Evolutionary conservation across 192 early-diverging fungal genomes (phyloP).

Genomic region (Linnemannia elongata): DNA sequence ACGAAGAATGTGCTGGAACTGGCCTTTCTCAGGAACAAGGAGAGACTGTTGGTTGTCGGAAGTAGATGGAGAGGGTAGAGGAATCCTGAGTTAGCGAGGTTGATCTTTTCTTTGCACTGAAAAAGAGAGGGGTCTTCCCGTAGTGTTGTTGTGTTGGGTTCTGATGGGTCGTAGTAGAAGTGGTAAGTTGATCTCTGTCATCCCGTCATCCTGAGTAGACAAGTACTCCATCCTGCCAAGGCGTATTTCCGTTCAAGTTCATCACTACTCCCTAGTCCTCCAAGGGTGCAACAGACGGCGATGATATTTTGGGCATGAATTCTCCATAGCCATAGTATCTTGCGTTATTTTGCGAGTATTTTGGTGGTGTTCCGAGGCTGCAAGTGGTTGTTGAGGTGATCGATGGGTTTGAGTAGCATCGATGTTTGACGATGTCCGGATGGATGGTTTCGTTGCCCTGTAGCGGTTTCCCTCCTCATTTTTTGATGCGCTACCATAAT

Average conservation of each 20-base stretch:
- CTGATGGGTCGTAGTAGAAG: background rate
- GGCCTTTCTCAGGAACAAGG: constrained; percentile 90
- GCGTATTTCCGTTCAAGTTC: background rate
- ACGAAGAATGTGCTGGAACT: constrained; percentile 99
- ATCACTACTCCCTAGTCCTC: background rate
- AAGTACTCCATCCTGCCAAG: background rate
- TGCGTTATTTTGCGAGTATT: background rate
- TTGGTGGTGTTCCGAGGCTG: background rate
- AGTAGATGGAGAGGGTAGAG: background rate
- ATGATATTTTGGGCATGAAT: constrained; percentile 8
- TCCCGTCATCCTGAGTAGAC: background rate
- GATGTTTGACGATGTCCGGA: constrained; percentile 9
- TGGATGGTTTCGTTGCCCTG: constrained; percentile 1
- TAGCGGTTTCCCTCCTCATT: constrained; percentile 10
- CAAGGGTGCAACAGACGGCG: background rate
- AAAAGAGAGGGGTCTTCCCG: background rate
- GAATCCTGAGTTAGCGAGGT: constrained; percentile 42
- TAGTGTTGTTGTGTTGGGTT: background rate
- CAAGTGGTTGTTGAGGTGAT: background rate
- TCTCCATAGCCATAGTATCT: background rate
- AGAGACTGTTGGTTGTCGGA: constrained; percentile 72
- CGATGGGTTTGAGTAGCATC: background rate
- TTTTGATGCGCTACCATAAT: constrained; percentile 31
- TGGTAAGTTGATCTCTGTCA: background rate
- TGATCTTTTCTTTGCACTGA: background rate